Conservation (phyloP, 2,329 filamentous ascomycete genomes). For the Penicillium sp. region DNA sequence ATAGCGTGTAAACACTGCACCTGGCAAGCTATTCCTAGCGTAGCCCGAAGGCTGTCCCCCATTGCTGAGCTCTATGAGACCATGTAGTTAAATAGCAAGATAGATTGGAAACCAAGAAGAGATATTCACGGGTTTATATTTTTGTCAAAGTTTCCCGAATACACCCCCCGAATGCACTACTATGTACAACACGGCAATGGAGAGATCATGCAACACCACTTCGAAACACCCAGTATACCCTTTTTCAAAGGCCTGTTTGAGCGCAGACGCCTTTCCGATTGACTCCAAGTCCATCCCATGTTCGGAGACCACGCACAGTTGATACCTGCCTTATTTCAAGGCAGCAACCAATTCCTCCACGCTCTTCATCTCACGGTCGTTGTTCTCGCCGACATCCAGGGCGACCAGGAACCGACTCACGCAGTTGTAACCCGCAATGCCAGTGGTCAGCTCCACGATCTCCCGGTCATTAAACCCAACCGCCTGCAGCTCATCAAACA, state of each 20-base stretch:
- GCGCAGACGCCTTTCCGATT: not conserved
- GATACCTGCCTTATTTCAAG: constrained; percentile 7
- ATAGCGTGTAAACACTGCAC: no score
- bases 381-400: constrained; percentile 64
- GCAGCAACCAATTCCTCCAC: constrained; percentile 65
- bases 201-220: not conserved
- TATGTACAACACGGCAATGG: not conserved
- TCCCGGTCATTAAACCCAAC: constrained; percentile 69
- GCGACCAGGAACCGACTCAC: constrained; percentile 85
- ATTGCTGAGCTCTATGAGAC: no score
- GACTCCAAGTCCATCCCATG: not conserved
- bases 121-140: not conserved
- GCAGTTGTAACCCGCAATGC: constrained; percentile 86
- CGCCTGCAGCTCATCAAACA: constrained; percentile 64
- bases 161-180: not conserved
- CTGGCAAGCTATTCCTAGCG: no score
- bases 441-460: constrained; percentile 81
- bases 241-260: not conserved
- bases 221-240: not conserved
- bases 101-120: not conserved
- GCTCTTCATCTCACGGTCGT: constrained; percentile 63
- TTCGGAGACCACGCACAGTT: not conserved
- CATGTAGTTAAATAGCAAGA: no score
- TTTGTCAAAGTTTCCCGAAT: no score
- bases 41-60: no score